Conservation (phyloP, 345 rosid species). For the Abelmoschus esculentus region DNA sequence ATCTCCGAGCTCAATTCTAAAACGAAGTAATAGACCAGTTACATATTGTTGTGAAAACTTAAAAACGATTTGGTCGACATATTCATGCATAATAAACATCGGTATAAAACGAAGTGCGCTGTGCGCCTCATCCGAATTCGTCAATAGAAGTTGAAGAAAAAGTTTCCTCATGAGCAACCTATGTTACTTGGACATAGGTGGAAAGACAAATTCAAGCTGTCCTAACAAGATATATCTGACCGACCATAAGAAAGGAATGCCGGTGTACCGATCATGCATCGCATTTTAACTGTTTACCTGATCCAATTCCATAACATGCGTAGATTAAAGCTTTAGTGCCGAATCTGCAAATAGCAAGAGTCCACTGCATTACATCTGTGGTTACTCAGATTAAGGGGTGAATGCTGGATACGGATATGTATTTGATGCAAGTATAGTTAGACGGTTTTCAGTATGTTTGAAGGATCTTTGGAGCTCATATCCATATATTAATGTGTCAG, state of each 20-base stretch:
- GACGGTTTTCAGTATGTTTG: not conserved
- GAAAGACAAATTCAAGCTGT: not conserved
- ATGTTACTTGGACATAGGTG: not conserved
- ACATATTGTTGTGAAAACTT: not conserved
- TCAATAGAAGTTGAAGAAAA: not conserved
- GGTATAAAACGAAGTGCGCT: too few species aligned
- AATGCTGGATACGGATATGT: not conserved
- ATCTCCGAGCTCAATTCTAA: not conserved
- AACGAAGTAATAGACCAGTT: too few species aligned
- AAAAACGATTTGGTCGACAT: not conserved
- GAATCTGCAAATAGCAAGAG: too few species aligned
- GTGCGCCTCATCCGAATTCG: not conserved
- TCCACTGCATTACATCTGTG: too few species aligned
- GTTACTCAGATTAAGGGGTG: not conserved
- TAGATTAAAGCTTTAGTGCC: too few species aligned
- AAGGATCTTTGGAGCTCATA: not conserved
- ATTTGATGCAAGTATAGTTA: not conserved
- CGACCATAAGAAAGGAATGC: not conserved
- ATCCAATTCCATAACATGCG: not conserved
- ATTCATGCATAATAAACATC: not conserved
- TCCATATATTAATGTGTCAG: not conserved
- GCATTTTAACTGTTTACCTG: not conserved
- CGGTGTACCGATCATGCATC: not conserved
- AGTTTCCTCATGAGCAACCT: not conserved
- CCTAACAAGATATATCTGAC: not conserved